Conservation (phyloP, 495 filamentous ascomycete genomes). For the Lophiotrema nucula region DNA sequence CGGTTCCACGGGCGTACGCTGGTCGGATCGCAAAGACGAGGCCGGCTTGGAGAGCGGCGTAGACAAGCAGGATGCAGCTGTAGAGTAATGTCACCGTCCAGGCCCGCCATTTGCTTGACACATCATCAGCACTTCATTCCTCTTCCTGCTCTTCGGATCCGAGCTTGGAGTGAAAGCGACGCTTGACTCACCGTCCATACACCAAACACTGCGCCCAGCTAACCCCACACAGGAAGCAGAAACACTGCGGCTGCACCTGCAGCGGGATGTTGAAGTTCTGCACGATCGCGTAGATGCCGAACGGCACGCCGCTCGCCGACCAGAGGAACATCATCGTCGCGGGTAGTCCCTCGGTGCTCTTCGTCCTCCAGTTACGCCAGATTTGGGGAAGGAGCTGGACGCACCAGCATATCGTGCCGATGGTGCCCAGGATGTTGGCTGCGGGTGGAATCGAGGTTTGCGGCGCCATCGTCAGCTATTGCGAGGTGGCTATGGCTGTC, state of each 20-base stretch:
- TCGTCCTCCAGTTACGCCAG: constrained; percentile 67
- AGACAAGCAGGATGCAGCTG: constrained; percentile 43
- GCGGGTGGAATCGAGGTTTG: constrained; percentile 8
- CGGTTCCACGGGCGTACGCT: constrained; percentile 51
- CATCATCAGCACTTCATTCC: not conserved
- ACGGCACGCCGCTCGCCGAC: constrained; percentile 41
- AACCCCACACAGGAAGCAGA: constrained; percentile 61
- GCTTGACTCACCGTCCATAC: constrained; percentile 55
- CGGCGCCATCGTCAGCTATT: too few species aligned
- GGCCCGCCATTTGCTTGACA: constrained; percentile 49
- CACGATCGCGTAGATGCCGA: constrained; percentile 8
- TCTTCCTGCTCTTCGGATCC: too few species aligned
- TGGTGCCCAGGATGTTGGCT: constrained; percentile 18
- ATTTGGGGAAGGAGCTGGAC: constrained; percentile 42
- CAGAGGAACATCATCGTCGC: constrained; percentile 73
- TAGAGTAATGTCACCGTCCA: constrained; percentile 51
- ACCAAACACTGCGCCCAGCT: constrained; percentile 65
- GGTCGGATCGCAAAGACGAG: constrained; percentile 66
- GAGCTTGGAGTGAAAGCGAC: not conserved
- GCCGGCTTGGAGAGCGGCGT: constrained; percentile 59
- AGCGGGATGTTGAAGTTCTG: constrained; percentile 72
- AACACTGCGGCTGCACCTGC: constrained; percentile 71
- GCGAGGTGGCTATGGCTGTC: too few species aligned
- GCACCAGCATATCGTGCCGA: constrained; percentile 19
- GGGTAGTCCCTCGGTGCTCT: constrained; percentile 69